Percentiles rank a stretch among this genome's conserved stretches.
These are phyloP conservation scores for Coix lacrymajobi DNA, from an alignment of 176 grass and related monocot genomes.

Conservation along the genomic window DNA sequence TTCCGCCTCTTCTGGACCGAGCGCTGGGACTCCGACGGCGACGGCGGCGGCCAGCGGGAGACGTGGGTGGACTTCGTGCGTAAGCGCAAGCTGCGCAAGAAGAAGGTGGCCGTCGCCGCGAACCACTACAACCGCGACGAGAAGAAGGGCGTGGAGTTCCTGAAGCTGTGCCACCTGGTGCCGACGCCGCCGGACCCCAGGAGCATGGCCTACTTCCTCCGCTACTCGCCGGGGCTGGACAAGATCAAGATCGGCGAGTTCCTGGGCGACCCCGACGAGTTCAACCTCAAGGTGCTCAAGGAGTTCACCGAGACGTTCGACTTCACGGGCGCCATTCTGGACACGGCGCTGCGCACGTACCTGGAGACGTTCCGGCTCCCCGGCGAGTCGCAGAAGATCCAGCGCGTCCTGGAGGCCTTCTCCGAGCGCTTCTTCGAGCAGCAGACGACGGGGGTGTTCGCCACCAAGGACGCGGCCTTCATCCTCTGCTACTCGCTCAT, in stretches of 20 bases:
- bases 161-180: constrained; percentile 67
- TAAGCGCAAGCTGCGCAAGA: constrained; percentile 74
- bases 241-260: constrained; percentile 81
- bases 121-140: constrained; percentile 94
- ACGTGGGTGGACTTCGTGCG: constrained; percentile 85
- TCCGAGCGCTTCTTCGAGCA: constrained; percentile 82
- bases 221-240: constrained; percentile 71
- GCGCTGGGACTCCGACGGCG: constrained; percentile 34
- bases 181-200: constrained; percentile 54
- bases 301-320: constrained; percentile 85
- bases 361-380: constrained; percentile 87
- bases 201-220: constrained; percentile 86
- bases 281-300: constrained; percentile 63
- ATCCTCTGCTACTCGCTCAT: constrained; percentile 92
- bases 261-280: constrained; percentile 80
- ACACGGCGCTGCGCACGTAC: constrained; percentile 70
- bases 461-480: constrained; percentile 73
- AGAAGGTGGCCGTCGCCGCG: constrained; percentile 74
- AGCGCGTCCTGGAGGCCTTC: constrained; percentile 79
- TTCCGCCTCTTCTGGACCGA: constrained; percentile 57
- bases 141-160: constrained; percentile 85
- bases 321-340: constrained; percentile 67
- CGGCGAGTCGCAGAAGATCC: constrained; percentile 97
- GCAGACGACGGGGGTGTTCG: constrained; percentile 60
- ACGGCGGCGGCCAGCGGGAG: constrained; percentile 13